Conservation (phyloP, 768 basidiomycete genomes). For the Xanthoconium stramineum region DNA sequence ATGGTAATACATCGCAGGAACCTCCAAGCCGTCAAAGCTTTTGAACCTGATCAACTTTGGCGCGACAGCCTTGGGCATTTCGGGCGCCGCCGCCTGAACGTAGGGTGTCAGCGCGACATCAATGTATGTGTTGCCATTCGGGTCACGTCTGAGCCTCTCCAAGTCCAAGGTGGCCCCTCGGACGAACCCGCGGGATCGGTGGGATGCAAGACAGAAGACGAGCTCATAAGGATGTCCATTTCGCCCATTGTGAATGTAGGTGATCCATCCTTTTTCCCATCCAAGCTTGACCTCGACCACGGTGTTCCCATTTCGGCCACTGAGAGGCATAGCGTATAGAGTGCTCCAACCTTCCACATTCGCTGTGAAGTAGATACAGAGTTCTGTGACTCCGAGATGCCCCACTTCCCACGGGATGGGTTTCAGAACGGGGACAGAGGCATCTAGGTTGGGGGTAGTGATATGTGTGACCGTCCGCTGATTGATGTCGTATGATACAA, state of each 20-base stretch:
- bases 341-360: conserved; percentile 40
- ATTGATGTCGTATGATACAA: conserved; percentile 34
- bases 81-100: conserved; percentile 33
- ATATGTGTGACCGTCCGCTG: conserved; percentile 33
- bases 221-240: conserved; percentile 36
- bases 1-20: conserved; percentile 43
- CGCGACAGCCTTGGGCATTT: conserved; percentile 24
- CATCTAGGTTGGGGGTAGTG: conserved; percentile 32
- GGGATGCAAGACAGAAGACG: conserved; percentile 29
- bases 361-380: conserved; percentile 33
- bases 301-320: conserved; percentile 24
- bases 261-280: conserved; percentile 32
- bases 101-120: conserved; percentile 29
- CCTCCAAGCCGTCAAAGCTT: conserved; percentile 40
- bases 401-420: conserved; percentile 36
- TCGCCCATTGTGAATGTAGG: conserved; percentile 28
- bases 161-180: conserved; percentile 31
- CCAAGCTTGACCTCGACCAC: conserved; percentile 33
- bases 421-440: conserved; percentile 29
- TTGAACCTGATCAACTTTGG: conserved; percentile 36
- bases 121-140: conserved; percentile 26
- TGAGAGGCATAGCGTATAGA: conserved; percentile 30
- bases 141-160: conserved; percentile 14
- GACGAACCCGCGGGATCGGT: conserved; percentile 30
- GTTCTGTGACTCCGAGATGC: conserved; percentile 24